Conservation (phyloP, 1,139 yeast genomes). For the Kurtzmaniella quercitrusa region DNA sequence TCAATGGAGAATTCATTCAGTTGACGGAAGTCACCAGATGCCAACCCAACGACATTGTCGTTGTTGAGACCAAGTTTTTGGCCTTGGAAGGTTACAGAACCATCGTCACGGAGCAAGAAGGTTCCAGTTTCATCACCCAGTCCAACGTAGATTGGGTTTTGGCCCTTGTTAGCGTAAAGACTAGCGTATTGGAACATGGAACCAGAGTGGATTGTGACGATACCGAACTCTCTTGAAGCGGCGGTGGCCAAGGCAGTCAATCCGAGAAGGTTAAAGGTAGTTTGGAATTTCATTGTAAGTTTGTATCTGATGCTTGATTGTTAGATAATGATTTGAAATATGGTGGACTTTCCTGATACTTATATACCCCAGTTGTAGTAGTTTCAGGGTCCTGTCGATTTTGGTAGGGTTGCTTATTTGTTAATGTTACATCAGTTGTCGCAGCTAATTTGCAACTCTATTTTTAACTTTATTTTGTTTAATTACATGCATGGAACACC, state of each 20-base stretch:
- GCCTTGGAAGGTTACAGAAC: slow-evolving; percentile 15
- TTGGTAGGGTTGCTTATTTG: too few species aligned
- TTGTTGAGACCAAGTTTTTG: slow-evolving; percentile 11
- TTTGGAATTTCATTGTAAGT: slow-evolving; percentile 6
- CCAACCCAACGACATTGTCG: slow-evolving; percentile 10
- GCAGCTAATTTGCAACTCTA: too few species aligned
- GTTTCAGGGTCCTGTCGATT: too few species aligned
- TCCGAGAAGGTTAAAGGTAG: slow-evolving; percentile 16
- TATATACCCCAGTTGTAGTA: neutral
- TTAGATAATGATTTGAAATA: neutral
- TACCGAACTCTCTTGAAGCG: slow-evolving; percentile 14
- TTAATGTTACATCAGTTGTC: neutral
- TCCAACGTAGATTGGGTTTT: slow-evolving; percentile 13
- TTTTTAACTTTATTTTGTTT: slow-evolving; percentile 1
- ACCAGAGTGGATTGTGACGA: slow-evolving; percentile 22
- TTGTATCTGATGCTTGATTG: neutral
- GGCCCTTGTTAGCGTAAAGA: slow-evolving; percentile 10
- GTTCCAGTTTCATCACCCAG: slow-evolving; percentile 13
- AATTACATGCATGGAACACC: slow-evolving; percentile 1
- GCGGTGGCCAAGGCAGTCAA: slow-evolving; percentile 21
- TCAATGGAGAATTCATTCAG: slow-evolving; percentile 16
- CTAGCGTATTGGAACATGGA: slow-evolving; percentile 18
- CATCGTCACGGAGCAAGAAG: slow-evolving; percentile 16
- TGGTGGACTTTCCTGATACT: neutral
- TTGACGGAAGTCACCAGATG: slow-evolving; percentile 9